These are phyloP conservation scores for Penicillium sp. DNA, from an alignment of 2,329 filamentous ascomycete species.

Conservation along the genomic window DNA sequence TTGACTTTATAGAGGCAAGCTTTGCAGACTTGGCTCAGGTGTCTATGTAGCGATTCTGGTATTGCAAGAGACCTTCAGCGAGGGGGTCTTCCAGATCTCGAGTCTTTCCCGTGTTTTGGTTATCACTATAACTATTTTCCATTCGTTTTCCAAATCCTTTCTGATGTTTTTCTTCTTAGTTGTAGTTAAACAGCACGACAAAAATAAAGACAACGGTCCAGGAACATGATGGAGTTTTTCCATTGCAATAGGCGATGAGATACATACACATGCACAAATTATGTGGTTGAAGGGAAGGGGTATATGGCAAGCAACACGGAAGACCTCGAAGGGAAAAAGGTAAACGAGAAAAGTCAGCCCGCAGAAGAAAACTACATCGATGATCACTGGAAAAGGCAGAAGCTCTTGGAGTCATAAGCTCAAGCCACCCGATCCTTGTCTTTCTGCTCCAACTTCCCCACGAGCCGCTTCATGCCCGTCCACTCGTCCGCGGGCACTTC, in stretches of 20 bases:
- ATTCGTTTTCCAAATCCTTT: not conserved
- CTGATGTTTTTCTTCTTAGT: too few species aligned
- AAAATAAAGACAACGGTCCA: not conserved
- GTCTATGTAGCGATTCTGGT: not conserved
- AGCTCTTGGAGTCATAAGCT: slow-evolving; percentile 1
- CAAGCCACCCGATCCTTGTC: slow-evolving; percentile 40
- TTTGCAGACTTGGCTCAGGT: not conserved
- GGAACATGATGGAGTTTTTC: not conserved
- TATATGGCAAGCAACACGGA: slow-evolving; percentile 26
- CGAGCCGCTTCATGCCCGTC: slow-evolving; percentile 86
- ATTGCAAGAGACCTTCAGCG: not conserved
- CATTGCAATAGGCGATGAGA: slow-evolving; percentile 2
- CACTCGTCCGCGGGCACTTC: slow-evolving; percentile 83
- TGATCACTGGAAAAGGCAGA: slow-evolving; percentile 5
- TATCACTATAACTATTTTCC: not conserved
- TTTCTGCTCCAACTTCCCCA: slow-evolving; percentile 65
- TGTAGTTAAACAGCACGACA: not conserved
- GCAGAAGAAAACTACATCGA: slow-evolving; percentile 13
- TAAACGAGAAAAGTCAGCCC: slow-evolving; percentile 11
- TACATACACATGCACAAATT: slow-evolving; percentile 15
- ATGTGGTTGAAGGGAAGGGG: slow-evolving; percentile 23
- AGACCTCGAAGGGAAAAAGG: slow-evolving; percentile 8
- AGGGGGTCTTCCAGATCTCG: not conserved
- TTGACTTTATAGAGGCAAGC: not conserved
- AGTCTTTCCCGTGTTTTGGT: not conserved